Conservation (phyloP, 768 basidiomycete species). For the Lepiota brunneoincarnata region DNA sequence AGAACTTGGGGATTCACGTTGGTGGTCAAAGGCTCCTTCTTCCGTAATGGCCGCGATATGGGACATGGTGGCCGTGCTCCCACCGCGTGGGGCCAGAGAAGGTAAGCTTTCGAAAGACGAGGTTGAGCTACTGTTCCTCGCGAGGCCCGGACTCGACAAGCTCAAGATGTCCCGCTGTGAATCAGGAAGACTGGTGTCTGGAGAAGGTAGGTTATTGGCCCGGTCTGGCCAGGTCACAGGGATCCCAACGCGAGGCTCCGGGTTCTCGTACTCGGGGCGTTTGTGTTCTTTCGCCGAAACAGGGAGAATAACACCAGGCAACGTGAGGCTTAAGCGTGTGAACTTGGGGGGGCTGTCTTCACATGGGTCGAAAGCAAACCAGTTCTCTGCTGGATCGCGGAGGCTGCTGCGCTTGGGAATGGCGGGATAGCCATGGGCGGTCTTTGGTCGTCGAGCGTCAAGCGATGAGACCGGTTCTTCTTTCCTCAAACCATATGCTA, state of each 20-base stretch:
- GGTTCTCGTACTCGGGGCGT: neutral
- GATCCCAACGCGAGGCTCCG: neutral
- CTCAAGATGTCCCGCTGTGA: neutral
- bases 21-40: neutral
- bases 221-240: neutral
- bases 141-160: neutral
- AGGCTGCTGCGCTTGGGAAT: slow-evolving; percentile 5
- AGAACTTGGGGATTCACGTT: neutral
- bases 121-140: neutral
- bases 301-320: slow-evolving; percentile 37
- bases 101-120: neutral
- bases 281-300: slow-evolving; percentile 32
- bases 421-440: slow-evolving; percentile 6
- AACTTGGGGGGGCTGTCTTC: slow-evolving; percentile 38
- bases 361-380: slow-evolving; percentile 35
- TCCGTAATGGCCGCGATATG: neutral
- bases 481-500: neutral
- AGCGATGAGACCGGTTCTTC: neutral
- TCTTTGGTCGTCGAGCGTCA: slow-evolving; percentile 4
- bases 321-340: slow-evolving; percentile 32
- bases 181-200: neutral
- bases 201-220: neutral
- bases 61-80: neutral
- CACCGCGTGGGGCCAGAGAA: neutral
- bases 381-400: slow-evolving; percentile 24